Evolutionary conservation across 2,329 filamentous ascomycete genomes (phyloP).

Genomic region (Bipolaris sorokiniana): DNA sequence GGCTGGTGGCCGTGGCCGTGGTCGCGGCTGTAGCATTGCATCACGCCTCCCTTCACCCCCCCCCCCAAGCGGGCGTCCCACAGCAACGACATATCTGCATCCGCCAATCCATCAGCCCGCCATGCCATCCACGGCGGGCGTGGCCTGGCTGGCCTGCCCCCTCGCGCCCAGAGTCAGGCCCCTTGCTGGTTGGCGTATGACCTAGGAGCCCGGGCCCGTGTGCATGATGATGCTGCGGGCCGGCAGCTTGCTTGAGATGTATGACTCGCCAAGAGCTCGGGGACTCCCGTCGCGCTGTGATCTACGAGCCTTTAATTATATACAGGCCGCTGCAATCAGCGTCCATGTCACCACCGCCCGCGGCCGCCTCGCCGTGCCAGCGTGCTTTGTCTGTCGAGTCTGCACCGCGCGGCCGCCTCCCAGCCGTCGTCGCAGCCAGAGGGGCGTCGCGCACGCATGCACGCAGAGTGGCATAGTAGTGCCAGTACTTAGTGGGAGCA

Average conservation of each 20-base stretch:
- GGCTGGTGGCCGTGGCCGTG: neutral
- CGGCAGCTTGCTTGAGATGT: constrained; percentile 29
- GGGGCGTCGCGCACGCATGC: neutral
- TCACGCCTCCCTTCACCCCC: neutral
- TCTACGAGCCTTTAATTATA: constrained; percentile 31
- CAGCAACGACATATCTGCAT: neutral
- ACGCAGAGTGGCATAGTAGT: constrained; percentile 13
- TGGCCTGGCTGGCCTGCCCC: neutral
- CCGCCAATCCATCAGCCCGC: too few species aligned
- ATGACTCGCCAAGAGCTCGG: constrained; percentile 27
- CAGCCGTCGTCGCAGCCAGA: neutral
- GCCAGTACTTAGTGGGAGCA: constrained; percentile 16
- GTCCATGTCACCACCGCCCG: neutral
- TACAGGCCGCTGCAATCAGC: constrained; percentile 11
- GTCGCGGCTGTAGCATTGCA: constrained; percentile 2
- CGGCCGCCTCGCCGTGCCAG: neutral
- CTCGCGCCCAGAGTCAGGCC: constrained; percentile 1
- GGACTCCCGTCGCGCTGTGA: constrained; percentile 32
- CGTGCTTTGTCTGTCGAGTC: neutral
- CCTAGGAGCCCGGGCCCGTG: constrained; percentile 16
- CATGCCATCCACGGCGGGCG: constrained; percentile 1
- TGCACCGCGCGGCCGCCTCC: constrained; percentile 10
- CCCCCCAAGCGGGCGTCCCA: neutral
- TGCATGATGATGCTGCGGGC: constrained; percentile 18
- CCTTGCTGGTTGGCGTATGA: constrained; percentile 13